phyloP scores from a whole-genome alignment of 164 flowering plant species.

The Nymphaea thermarum region DNA sequence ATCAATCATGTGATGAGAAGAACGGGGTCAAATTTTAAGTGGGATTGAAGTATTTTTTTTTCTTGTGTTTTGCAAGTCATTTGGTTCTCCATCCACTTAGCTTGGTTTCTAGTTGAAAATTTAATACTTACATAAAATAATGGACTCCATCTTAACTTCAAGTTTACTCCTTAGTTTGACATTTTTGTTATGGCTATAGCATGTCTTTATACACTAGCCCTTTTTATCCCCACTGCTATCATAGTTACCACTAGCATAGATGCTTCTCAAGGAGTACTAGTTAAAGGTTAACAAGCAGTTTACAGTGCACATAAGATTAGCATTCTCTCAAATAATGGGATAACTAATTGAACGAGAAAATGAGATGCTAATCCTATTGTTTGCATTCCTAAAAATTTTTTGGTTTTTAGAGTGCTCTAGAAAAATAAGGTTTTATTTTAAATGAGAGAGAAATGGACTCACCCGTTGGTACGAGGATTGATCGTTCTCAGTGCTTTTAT shows the following conservation, averaged over 20 bases:
- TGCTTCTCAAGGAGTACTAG: slow-evolving; percentile 82
- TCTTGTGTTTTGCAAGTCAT: slow-evolving; percentile 42
- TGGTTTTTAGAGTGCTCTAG: too few relatives aligned
- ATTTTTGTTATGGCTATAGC: slow-evolving; percentile 93
- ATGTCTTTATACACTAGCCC: slow-evolving; percentile 92
- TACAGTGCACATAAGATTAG: slow-evolving; percentile 83
- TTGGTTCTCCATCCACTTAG: slow-evolving; percentile 49
- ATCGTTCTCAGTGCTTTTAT: too few relatives aligned
- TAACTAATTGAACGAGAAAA: too few relatives aligned
- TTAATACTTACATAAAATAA: slow-evolving; percentile 47
- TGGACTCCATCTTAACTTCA: slow-evolving; percentile 84
- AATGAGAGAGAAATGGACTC: too few relatives aligned
- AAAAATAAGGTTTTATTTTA: too few relatives aligned
- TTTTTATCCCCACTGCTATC: slow-evolving; percentile 95
- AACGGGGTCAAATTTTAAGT: too few relatives aligned
- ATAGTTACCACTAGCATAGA: slow-evolving; percentile 98
- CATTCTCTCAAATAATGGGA: not conserved
- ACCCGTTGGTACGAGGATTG: too few relatives aligned
- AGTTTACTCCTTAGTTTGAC: slow-evolving; percentile 91
- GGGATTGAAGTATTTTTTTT: not conserved
- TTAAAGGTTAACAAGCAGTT: slow-evolving; percentile 92
- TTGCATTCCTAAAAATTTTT: too few relatives aligned
- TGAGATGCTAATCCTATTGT: too few relatives aligned
- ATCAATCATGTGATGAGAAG: too few relatives aligned
- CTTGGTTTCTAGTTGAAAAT: slow-evolving; percentile 72